phyloP scores from a whole-genome alignment of 2,329 filamentous ascomycete genomes.

The Fusarium sp. region DNA sequence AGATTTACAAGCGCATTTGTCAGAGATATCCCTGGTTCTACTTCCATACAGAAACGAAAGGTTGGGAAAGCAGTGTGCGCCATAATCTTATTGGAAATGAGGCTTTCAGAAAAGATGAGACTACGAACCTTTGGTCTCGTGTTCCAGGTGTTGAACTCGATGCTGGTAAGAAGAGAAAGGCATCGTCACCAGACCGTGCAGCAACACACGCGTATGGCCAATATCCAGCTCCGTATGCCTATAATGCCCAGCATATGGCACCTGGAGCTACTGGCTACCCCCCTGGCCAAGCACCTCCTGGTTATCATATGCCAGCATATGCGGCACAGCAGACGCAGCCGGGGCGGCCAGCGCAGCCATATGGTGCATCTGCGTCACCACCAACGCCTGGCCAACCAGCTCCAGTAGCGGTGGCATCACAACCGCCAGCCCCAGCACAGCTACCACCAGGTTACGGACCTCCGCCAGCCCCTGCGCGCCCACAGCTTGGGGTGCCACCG shows the following conservation, averaged over 20 bases:
- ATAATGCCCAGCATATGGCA: slow-evolving; percentile 48
- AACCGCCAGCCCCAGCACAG: slow-evolving; percentile 47
- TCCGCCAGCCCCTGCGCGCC: slow-evolving; percentile 47
- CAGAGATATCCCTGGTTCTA: slow-evolving; percentile 66
- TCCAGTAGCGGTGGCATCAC: slow-evolving; percentile 33
- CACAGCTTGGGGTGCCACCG: slow-evolving; percentile 44
- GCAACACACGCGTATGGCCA: slow-evolving; percentile 50
- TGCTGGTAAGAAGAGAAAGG: slow-evolving; percentile 68
- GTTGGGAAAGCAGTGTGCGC: slow-evolving; percentile 72
- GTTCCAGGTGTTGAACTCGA: slow-evolving; percentile 66
- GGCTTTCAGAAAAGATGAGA: slow-evolving; percentile 66
- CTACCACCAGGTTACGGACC: slow-evolving; percentile 47
- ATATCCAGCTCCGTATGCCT: slow-evolving; percentile 44
- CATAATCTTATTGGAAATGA: slow-evolving; percentile 70
- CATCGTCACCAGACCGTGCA: slow-evolving; percentile 60
- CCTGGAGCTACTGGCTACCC: slow-evolving; percentile 45
- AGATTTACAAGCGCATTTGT: slow-evolving; percentile 70
- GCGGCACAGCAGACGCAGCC: slow-evolving; percentile 42
- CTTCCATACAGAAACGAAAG: slow-evolving; percentile 67
- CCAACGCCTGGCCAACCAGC: slow-evolving; percentile 37
- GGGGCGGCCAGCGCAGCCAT: slow-evolving; percentile 43
- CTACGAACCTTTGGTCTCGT: slow-evolving; percentile 64
- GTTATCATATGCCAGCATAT: slow-evolving; percentile 48
- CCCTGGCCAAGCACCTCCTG: slow-evolving; percentile 45
- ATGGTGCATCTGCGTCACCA: slow-evolving; percentile 42